phyloP scores from a whole-genome alignment of 2,329 filamentous ascomycete species.

The Diaporthe citrichinensis region DNA sequence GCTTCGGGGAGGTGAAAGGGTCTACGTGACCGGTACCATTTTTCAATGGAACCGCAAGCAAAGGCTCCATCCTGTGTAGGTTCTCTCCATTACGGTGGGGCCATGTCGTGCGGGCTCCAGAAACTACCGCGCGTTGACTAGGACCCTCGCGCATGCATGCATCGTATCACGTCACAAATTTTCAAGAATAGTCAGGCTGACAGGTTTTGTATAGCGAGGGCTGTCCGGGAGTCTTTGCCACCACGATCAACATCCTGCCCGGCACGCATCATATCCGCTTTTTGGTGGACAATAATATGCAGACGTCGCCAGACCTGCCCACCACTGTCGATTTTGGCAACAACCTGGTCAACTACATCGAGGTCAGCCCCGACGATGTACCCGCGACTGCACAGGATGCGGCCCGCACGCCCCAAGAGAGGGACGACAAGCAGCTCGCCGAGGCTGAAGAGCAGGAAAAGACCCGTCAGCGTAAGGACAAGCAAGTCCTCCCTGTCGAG shows the following conservation, averaged over 20 bases:
- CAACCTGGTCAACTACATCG: slow-evolving; percentile 98
- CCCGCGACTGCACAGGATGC: slow-evolving; percentile 53
- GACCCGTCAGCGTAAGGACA: slow-evolving; percentile 64
- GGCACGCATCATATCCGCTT: slow-evolving; percentile 98
- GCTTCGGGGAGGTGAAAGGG: slow-evolving; percentile 85
- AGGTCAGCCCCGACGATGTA: slow-evolving; percentile 85
- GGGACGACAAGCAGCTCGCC: slow-evolving; percentile 35
- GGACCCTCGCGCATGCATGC: slow-evolving; percentile 31
- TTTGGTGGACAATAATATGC: slow-evolving; percentile 94
- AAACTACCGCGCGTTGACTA: slow-evolving; percentile 24
- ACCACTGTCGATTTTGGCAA: slow-evolving; percentile 98
- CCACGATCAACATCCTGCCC: slow-evolving; percentile 85
- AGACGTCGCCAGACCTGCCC: slow-evolving; percentile 86
- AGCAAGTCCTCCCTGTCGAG: slow-evolving; percentile 67
- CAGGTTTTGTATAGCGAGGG: slow-evolving; percentile 59
- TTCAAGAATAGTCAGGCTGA: slow-evolving; percentile 37
- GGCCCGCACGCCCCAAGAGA: slow-evolving; percentile 48
- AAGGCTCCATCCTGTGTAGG: slow-evolving; percentile 86
- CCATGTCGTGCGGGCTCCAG: slow-evolving; percentile 24
- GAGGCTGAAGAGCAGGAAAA: slow-evolving; percentile 60
- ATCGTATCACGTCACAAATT: slow-evolving; percentile 32
- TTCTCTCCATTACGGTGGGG: slow-evolving; percentile 46
- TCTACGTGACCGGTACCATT: slow-evolving; percentile 97
- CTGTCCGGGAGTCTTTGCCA: slow-evolving; percentile 76
- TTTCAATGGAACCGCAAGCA: slow-evolving; percentile 98